Percentiles rank a stretch among this genome's conserved stretches.
Evolutionary conservation across 805 yeast genomes (phyloP).

Genomic region (Sugiyamaella boreocaroliniensis): DNA sequence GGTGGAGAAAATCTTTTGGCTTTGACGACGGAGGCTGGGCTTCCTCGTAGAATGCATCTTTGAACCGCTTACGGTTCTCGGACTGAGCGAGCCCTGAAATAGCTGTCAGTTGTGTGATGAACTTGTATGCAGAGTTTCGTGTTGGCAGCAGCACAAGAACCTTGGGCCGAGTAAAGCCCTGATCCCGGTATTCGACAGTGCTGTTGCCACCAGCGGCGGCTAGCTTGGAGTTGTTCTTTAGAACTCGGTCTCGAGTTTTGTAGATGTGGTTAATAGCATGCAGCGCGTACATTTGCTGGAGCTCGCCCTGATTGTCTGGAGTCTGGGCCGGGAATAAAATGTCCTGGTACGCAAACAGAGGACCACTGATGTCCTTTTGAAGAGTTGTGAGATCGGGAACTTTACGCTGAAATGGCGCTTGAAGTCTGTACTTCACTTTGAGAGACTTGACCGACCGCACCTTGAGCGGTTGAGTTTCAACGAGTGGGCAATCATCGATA

Average conservation of each 20-base stretch:
- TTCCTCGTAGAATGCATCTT: constrained; percentile 56
- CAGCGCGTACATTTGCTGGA: constrained; percentile 57
- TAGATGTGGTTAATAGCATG: constrained; percentile 78
- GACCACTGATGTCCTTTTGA: constrained; percentile 51
- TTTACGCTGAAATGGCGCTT: constrained; percentile 16
- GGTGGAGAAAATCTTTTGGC: constrained; percentile 74
- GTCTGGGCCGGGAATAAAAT: constrained; percentile 51
- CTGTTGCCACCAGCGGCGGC: constrained; percentile 36
- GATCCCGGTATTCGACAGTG: constrained; percentile 58
- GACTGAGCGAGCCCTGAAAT: constrained; percentile 65
- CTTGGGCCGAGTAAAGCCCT: constrained; percentile 93
- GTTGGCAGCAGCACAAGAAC: constrained; percentile 79
- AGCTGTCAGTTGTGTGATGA: constrained; percentile 54
- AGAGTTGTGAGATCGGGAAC: constrained; percentile 33
- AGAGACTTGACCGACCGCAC: constrained; percentile 7
- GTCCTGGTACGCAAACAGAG: constrained; percentile 70
- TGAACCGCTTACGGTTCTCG: constrained; percentile 74
- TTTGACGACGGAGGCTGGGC: constrained; percentile 47
- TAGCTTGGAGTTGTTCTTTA: constrained; percentile 65
- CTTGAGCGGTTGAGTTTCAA: not conserved
- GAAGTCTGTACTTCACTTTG: constrained; percentile 19
- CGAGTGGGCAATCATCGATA: constrained; percentile 20
- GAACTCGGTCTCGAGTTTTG: constrained; percentile 79
- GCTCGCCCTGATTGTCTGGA: constrained; percentile 42
- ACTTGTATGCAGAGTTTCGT: constrained; percentile 64